Evolutionary conservation across 345 rosid species (phyloP), one percentile per base, ranked within the genome.

Genomic region (Leavenworthia alabamica): DNA sequence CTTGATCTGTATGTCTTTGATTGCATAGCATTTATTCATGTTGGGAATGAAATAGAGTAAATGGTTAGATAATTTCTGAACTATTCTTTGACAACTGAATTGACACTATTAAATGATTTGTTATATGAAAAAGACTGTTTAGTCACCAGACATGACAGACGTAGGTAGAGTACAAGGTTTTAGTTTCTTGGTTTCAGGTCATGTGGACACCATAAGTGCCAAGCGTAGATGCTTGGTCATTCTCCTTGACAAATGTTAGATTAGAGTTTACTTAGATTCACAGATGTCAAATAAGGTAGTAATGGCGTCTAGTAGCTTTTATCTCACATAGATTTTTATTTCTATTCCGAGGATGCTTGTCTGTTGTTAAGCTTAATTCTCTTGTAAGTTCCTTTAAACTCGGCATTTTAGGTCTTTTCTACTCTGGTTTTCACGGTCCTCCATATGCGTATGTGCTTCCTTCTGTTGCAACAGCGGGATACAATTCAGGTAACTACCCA

Each of bases 401-500:
- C 83, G 74, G 69, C 75, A 53, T 77, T 71, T 74, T 79, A 79
- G 86, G 83, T 81, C 75, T 81, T 83, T 78, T 46, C 78, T 60
- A 77, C 84, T 80, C 78, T 77, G 84, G 83, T 83, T 85, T 80
- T 85, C 85, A 81, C 23, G 85, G 87, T 80, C 72, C 73, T 76
- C 83, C 85, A 70, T 82, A 77, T 78, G 75, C 79, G 66, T 67
- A 73, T 68, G 82, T 74, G 68, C 78, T 79, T 78, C 88, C 84
- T 76, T 82, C 85, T 86, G 82, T 80, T 73, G 83, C 90, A 75
- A 80, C 97, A 79, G 90, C 74, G 58, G 77, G 84, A 42, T 78
- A 83, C 77, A 86, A 78, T 77, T 61, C 83, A 16, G 75, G 73
- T 60, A 75, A 79, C 79, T 88, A 90, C 68, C 82, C 89, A 75